Base-by-base conservation (phyloP, 805 yeast genomes). In the Metschnikowia sp. region DNA sequence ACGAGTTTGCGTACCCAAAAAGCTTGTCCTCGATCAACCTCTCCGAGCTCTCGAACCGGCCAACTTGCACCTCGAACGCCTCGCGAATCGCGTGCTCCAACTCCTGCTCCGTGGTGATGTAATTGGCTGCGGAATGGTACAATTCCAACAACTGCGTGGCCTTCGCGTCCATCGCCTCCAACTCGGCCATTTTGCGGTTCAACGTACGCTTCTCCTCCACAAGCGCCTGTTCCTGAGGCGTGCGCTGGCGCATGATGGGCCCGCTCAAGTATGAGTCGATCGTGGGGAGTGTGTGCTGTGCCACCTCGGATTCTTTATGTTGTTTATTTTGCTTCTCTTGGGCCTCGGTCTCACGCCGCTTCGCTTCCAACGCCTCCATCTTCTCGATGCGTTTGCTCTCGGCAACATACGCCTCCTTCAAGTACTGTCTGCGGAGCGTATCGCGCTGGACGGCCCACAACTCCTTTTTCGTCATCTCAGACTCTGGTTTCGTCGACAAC, bases 261-360 rank as follows among this genome's bases (percentile, higher is more conserved):
- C 87, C 88, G 19, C 76, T 64, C 50, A 88, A 65, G 53, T 82
- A 75, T 34, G 77, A 74, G 57, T 85, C 89, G 48, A 90, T 72
- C 1, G 96, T 86, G 40, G 97, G 97, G 42, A 88, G 72, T 1
- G 96, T 88, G 59, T 84, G 76, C 57, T 74, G 70, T 41, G 81
- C 75, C 22, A 88, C 84, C 42, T 72, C 74, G 6, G 78, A 65
- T 53, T 74, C 76, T 45, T 75, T 76, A 44, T 69, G 47, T n/a
- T 53, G 53, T 28, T 59, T 56, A 40, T 59, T 55, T 18, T 61
- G 60, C 44, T 64, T 56, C 40, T 62, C 64, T 36, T 58, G 55
- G 29, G 54, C 51, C 38, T 62, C 68, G 11, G 37, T 42, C 53
- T 61, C 62, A 18, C 65, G 74, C 31, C 59, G 56, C 44, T 55